Evolutionary conservation across 2,329 filamentous ascomycete species (phyloP), one percentile per base, ranked within the genome.

Genomic region (Cladosporium sp.): DNA sequence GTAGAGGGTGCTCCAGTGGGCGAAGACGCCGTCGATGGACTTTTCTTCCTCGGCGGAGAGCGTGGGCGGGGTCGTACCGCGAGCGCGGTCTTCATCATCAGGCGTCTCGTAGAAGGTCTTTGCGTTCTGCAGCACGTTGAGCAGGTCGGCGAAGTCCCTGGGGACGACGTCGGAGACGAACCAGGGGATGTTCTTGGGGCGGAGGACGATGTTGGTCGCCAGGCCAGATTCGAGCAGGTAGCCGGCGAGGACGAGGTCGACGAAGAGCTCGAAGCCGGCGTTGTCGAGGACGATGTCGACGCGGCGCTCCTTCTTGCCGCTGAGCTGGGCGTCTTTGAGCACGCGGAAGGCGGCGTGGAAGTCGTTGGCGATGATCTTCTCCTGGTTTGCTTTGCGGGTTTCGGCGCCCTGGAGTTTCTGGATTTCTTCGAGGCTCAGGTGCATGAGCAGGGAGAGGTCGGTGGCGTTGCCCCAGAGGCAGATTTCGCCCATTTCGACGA

Each of bases 401-500:
- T 91, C 79, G 7, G 87, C 84, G 13, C 92, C 92, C 73, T 98
- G 93, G 8, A 97, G 78, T 69, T 95, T 95, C 72, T 97, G 92
- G 57, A 98, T 94, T 63, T 97, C 93, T 61, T 96, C 91, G 68
- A 95, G 95, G 1, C 86, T 88, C 50, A 96, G 78, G 59, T 85
- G 90, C 0, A 91, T 95, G 49, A 97, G 77, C 16, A 97, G 84
- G 0, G 89, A 95, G 12, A 97, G 76, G 67, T 97, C 93, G 0
- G 92, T 97, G 1, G 92, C 93, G 67, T 97, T 97, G 9, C 92
- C 92, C 92, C 92, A 97, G 2, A 97, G 79, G 66, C 91, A 96
- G 59, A 96, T 93, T 74, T 96, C 89, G 69, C 85, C 91, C 86
- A 97, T 94, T 66, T 97, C 92, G 19, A 78, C 78, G 71, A 97